phyloP scores from a whole-genome alignment of 208 protist genomes.

The Crithidia fasciculata region DNA sequence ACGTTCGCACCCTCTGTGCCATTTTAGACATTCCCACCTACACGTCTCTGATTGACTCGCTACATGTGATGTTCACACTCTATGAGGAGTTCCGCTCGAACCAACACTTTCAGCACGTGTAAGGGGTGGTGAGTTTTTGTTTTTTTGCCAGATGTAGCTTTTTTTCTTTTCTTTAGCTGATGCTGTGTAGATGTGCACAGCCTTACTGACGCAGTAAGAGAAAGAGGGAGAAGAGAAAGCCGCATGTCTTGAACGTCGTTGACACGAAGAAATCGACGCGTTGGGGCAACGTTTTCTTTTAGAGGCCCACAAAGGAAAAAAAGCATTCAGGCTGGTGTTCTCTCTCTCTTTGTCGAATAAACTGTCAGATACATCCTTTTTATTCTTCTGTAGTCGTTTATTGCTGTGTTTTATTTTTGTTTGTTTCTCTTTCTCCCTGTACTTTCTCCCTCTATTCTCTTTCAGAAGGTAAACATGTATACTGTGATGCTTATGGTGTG shows the following conservation, averaged over 20 bases:
- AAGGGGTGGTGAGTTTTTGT: constrained; percentile 11
- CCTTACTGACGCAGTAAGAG: neutral
- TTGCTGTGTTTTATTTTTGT: neutral
- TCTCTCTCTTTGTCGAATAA: neutral
- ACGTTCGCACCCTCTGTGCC: constrained; percentile 94
- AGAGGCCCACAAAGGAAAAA: no score
- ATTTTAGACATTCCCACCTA: constrained; percentile 98
- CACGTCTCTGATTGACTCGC: constrained; percentile 95
- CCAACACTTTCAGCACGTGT: constrained; percentile 94
- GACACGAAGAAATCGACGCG: no score
- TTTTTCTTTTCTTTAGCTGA: neutral
- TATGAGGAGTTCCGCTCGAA: constrained; percentile 96
- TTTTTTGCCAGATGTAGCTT: constrained; percentile 5
- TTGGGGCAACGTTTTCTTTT: no score
- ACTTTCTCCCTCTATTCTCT: neutral
- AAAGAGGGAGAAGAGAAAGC: neutral
- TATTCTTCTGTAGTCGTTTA: neutral
- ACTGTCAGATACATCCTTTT: neutral
- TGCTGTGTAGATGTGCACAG: neutral
- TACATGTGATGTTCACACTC: constrained; percentile 98
- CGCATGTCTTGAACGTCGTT: no score
- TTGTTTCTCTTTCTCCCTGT: neutral
- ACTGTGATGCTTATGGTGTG: neutral
- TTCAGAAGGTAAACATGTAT: neutral
- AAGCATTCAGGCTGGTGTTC: neutral